Evolutionary conservation across 1,284 basidiomycete species (phyloP), one percentile per base, ranked within the genome.

Genomic region (Ustilago esculenta): DNA sequence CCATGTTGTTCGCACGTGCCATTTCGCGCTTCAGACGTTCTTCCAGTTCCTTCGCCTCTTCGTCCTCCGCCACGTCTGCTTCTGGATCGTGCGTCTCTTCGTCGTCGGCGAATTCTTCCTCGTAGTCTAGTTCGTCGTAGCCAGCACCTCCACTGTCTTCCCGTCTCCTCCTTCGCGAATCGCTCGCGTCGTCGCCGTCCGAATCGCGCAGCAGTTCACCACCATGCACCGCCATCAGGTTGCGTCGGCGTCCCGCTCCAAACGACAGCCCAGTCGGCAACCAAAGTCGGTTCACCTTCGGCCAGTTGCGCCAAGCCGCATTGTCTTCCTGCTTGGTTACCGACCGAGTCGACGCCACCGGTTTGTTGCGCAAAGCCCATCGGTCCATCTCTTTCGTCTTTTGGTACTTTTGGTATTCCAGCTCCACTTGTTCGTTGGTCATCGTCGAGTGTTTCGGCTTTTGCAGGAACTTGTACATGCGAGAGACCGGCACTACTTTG

Each of bases 101-200:
- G 50, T 81, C 80, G 48, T 81, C 80, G 25, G 77, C 77, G 66
- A 80, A 80, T 14, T 76, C 72, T 48, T 81, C 80, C 36, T 81
- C 70, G 45, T 64, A 81, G 55, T 78, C 80, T 18, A 81, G 54
- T 53, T 81, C 80, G 53, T 72, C 80, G 46, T 76, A 79, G 14
- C 59, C 66, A 23, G 55, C 66, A 24, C 59, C 59, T 0, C 59
- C 51, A 29, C 66, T 69, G 30, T 69, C 66, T 30, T 63, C 59
- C 15, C 68, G 34, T 53, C 66, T 71, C 12, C 61, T 44, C n/a
- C 61, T 34, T 20, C 45, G 35, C 25, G 52, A 32, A 11, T 42
- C 32, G 41, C 58, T 33, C 10, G 46, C 49, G 25, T 52, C 57
- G 33, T 75, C 73, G 40, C 72, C 74, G 5, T 74, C 74, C 14